These are phyloP conservation scores for Bocquillonia castaneifolia DNA, from an alignment of 441 rosid genomes.

Conservation along the genomic window DNA sequence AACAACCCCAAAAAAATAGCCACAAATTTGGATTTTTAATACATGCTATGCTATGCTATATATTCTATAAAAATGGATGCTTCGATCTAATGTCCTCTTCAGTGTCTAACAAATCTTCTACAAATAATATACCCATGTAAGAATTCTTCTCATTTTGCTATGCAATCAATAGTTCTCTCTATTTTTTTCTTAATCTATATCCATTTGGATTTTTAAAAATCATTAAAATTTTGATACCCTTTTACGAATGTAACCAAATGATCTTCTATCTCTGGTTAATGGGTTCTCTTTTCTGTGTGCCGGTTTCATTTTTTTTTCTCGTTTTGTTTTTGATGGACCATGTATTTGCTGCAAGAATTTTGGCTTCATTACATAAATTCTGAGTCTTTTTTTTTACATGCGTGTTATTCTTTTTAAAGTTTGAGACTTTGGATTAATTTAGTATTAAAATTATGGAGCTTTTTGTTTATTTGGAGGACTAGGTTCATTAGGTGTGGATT, in stretches of 20 bases:
- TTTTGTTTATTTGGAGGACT: no score
- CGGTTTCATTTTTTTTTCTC: slow-evolving; percentile 24
- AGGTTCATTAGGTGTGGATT: slow-evolving; percentile 63
- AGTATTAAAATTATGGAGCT: no score
- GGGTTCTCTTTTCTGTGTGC: slow-evolving; percentile 33
- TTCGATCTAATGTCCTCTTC: slow-evolving; percentile 38
- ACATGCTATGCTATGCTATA: no score
- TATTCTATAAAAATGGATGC: slow-evolving; percentile 39
- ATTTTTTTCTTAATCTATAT: no score
- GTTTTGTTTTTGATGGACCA: no score
- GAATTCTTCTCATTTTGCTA: no score
- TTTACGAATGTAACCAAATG: slow-evolving; percentile 41
- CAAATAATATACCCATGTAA: slow-evolving; percentile 46
- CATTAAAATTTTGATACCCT: slow-evolving; percentile 32
- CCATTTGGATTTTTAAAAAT: no score
- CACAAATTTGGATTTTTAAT: no score
- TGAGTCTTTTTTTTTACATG: background rate
- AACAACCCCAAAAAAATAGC: no score
- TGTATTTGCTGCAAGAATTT: slow-evolving; percentile 35
- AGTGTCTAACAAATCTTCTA: slow-evolving; percentile 31
- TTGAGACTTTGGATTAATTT: slow-evolving; percentile 14
- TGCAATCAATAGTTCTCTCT: no score
- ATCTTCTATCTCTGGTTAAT: slow-evolving; percentile 37
- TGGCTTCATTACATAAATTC: slow-evolving; percentile 6
- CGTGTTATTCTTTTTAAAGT: slow-evolving; percentile 20